Conservation (phyloP, 768 basidiomycete species). For the Leccinum obscurum region DNA sequence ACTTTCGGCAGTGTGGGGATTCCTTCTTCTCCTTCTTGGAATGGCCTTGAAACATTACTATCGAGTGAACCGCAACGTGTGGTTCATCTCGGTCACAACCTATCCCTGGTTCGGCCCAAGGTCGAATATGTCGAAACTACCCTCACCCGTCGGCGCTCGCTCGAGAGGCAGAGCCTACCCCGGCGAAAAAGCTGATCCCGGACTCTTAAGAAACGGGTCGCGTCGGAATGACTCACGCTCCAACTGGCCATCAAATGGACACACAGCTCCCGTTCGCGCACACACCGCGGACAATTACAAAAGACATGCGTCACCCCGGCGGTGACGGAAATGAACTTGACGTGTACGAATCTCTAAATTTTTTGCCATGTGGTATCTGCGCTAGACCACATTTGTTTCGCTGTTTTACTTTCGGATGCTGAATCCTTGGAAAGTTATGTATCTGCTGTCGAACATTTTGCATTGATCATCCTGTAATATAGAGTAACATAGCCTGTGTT, state of each 20-base stretch:
- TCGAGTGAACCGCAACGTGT: constrained; percentile 51
- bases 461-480: constrained; percentile 14
- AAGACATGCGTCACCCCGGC: constrained; percentile 45
- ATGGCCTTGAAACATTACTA: constrained; percentile 45
- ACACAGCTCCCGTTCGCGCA: constrained; percentile 27
- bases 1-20: constrained; percentile 44
- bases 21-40: constrained; percentile 46
- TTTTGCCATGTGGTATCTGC: constrained; percentile 6
- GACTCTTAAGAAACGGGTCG: constrained; percentile 23
- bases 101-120: constrained; percentile 69
- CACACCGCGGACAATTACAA: constrained; percentile 38
- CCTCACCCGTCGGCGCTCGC: constrained; percentile 41
- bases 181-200: constrained; percentile 30
- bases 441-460: constrained; percentile 7
- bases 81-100: constrained; percentile 67
- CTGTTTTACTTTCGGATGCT: constrained; percentile 8
- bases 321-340: constrained; percentile 34
- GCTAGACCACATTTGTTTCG: constrained; percentile 14
- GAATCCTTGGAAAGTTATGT: constrained; percentile 7
- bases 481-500: constrained; percentile 6
- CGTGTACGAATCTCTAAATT: constrained; percentile 1
- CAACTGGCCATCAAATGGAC: constrained; percentile 19
- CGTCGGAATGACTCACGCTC: constrained; percentile 23
- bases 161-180: constrained; percentile 34
- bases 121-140: constrained; percentile 38